Conservation (phyloP, 1,139 yeast genomes). For the Zygoascus hellenicus region DNA sequence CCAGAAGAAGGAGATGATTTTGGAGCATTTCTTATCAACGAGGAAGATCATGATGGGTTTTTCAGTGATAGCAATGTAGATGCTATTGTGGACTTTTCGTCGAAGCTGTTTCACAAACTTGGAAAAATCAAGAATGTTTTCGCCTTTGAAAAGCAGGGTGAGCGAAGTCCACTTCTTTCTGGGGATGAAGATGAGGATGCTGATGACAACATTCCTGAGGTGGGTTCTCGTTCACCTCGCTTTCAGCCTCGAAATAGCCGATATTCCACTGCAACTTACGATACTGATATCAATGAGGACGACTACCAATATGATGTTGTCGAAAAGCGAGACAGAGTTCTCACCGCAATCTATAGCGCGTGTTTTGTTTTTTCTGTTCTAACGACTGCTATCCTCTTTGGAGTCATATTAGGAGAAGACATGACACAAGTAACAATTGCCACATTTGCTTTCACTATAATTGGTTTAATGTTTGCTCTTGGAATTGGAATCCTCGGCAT, state of each 20-base stretch:
- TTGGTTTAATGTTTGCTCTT: slow-evolving; percentile 36
- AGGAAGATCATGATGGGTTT: slow-evolving; percentile 29
- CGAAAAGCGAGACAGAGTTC: slow-evolving; percentile 41
- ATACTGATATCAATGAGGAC: slow-evolving; percentile 8
- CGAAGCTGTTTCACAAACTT: slow-evolving; percentile 19
- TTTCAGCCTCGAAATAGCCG: slow-evolving; percentile 17
- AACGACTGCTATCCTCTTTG: slow-evolving; percentile 44
- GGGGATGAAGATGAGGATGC: slow-evolving; percentile 18
- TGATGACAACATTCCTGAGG: slow-evolving; percentile 16
- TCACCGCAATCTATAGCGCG: slow-evolving; percentile 43
- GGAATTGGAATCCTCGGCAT: slow-evolving; percentile 36
- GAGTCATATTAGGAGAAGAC: slow-evolving; percentile 40
- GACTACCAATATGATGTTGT: slow-evolving; percentile 7
- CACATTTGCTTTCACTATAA: slow-evolving; percentile 24
- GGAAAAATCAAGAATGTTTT: slow-evolving; percentile 14
- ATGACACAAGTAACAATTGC: slow-evolving; percentile 24
- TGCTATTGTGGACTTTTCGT: slow-evolving; percentile 24
- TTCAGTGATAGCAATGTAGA: slow-evolving; percentile 37
- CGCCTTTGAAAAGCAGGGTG: slow-evolving; percentile 12
- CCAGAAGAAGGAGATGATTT: slow-evolving; percentile 45
- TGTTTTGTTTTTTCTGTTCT: slow-evolving; percentile 41
- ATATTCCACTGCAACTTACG: slow-evolving; percentile 8
- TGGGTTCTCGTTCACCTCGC: slow-evolving; percentile 22
- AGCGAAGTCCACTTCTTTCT: slow-evolving; percentile 11
- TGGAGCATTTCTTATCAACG: slow-evolving; percentile 32